These are phyloP conservation scores for Glonium stellatum DNA, from an alignment of 495 filamentous ascomycete genomes.

Conservation along the genomic window DNA sequence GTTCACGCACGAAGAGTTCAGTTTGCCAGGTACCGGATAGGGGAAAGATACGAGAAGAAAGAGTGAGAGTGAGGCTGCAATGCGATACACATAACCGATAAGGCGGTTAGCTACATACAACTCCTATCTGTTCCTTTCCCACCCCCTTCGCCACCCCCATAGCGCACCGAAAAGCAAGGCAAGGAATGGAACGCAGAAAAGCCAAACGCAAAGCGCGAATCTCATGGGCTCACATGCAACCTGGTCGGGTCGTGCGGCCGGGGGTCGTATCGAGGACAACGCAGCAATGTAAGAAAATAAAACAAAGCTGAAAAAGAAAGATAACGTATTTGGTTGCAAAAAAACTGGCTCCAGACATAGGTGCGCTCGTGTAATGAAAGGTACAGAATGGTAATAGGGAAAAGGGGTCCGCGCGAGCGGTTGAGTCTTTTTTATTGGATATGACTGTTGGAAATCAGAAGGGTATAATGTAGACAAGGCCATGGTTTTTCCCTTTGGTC, in stretches of 20 bases:
- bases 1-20: too few relatives aligned
- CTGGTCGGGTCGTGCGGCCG: neutral
- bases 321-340: neutral
- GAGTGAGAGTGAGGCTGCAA: neutral
- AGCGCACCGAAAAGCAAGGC: neutral
- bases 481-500: neutral
- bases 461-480: neutral
- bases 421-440: constrained; percentile 1
- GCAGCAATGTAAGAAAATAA: neutral
- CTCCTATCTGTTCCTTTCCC: neutral
- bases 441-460: neutral
- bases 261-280: neutral
- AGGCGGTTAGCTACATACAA: neutral
- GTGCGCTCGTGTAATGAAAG: neutral
- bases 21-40: too few relatives aligned
- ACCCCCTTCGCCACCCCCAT: neutral
- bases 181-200: neutral
- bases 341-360: neutral
- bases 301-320: neutral
- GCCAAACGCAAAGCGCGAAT: too few relatives aligned
- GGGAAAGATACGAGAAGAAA: neutral
- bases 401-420: constrained; percentile 8
- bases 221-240: too few relatives aligned
- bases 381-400: neutral
- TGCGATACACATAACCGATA: neutral